Evolutionary conservation across 768 basidiomycete species (phyloP), one percentile per base, ranked within the genome.

Genomic region (Boletus rubroflammeus): DNA sequence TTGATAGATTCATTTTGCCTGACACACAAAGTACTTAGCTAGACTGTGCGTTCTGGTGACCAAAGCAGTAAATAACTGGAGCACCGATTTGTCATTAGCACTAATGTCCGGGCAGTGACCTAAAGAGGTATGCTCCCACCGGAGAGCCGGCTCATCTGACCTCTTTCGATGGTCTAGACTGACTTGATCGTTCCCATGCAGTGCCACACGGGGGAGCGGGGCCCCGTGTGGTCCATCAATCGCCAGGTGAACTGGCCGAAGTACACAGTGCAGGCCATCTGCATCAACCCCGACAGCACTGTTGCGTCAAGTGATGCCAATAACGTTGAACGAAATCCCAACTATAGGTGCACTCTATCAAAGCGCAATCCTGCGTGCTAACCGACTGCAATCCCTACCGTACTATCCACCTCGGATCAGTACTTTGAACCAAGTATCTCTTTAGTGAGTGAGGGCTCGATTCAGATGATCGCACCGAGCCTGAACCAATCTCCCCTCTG

Each of bases 361-460:
- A 50, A 63, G 64, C 9, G 67, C 67, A 4, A 64, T 71, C 7
- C 66, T 88, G 38, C 67, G 66, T 39, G 64, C 73, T 4, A 60
- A 70, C 2, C 57, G 72, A n/a, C 29, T 56, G 50, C 17, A 72
- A 62, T 29, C 51, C 31, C 25, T 21, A 4, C 39, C 39, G 6
- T 32, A 34, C 21, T 76, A 78, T 69, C 68, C 74, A 45, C 61
- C 75, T 17, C 23, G 66, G 75, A 39, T 61, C 64, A 28, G 54
- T 60, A 15, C 67, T 78, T 34, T 90, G 57, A 78, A 82, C 51
- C 77, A 80, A 43, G 75, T 90, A 21, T 87, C 85, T n/a, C 74
- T 90, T 42, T 79, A 76, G 88, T 90, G 65, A 75, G 86, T 74
- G 13, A 34, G 19, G 6, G 23, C 34, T 50, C 45, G 40, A 28